A percentile compares a stretch with the other conserved stretches of the same genome.
Evolutionary conservation across 306 rosid species (phyloP).

Genomic region (Potentilla sterilis): DNA sequence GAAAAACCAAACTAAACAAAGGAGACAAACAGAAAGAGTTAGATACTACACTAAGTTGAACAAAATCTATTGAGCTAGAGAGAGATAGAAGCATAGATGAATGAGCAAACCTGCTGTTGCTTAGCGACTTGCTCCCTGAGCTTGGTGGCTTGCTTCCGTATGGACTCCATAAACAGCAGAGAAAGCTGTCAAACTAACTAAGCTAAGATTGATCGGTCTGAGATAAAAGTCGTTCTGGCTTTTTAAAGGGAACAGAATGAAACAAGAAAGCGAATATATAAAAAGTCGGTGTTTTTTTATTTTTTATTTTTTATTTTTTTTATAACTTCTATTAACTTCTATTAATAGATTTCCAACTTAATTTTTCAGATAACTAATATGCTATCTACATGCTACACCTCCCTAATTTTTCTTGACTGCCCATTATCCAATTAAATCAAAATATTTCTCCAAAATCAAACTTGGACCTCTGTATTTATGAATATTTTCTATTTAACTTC

Average conservation of each 20-base stretch:
- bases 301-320: no score
- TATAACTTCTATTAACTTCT: no score
- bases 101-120: slow-evolving; percentile 73
- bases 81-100: neutral
- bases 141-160: slow-evolving; percentile 86
- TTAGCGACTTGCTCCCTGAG: slow-evolving; percentile 87
- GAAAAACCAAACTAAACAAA: neutral
- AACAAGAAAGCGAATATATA: neutral
- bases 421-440: no score
- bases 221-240: neutral
- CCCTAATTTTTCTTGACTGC: no score
- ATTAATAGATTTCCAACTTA: no score
- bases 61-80: neutral
- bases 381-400: no score
- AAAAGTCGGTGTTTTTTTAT: neutral
- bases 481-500: no score
- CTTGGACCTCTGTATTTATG: no score
- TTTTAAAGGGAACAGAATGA: neutral
- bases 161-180: slow-evolving; percentile 56
- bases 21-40: neutral
- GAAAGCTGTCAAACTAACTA: neutral
- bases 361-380: no score
- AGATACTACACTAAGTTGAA: neutral
- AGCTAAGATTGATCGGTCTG: neutral
- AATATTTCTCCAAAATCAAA: no score